phyloP scores from a whole-genome alignment of 1,284 basidiomycete species.

The Blastosporella zonata region DNA sequence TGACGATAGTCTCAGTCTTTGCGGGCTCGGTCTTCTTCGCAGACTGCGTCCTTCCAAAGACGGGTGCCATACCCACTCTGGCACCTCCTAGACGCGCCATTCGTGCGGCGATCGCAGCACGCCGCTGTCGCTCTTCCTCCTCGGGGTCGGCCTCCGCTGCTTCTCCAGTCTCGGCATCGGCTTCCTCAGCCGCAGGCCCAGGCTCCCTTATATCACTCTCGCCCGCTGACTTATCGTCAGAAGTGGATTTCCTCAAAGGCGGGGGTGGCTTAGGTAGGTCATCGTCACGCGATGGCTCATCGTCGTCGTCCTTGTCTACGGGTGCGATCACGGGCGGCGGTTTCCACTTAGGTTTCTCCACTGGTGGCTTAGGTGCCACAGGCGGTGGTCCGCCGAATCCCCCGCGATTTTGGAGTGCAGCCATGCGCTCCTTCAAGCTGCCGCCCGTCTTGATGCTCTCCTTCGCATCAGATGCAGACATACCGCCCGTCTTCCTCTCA shows the following conservation, averaged over 20 bases:
- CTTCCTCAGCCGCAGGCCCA: slow-evolving; percentile 19
- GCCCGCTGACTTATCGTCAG: slow-evolving; percentile 26
- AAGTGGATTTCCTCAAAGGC: slow-evolving; percentile 21
- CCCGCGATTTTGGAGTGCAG: slow-evolving; percentile 77
- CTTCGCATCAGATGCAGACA: slow-evolving; percentile 84
- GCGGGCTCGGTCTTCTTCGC: slow-evolving; percentile 38
- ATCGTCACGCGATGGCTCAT: slow-evolving; percentile 12
- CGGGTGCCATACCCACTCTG: slow-evolving; percentile 75
- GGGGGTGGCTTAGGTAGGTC: slow-evolving; percentile 24
- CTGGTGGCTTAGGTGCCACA: slow-evolving; percentile 56
- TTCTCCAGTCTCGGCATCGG: slow-evolving; percentile 13
- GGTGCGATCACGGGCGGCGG: slow-evolving; percentile 51
- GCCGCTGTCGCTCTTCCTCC: slow-evolving; percentile 74
- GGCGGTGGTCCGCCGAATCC: slow-evolving; percentile 65
- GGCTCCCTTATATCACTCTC: slow-evolving; percentile 15
- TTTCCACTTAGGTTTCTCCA: slow-evolving; percentile 82
- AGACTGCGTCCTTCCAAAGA: slow-evolving; percentile 56
- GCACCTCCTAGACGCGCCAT: slow-evolving; percentile 90
- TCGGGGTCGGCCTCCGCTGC: slow-evolving; percentile 55
- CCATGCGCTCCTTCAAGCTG: slow-evolving; percentile 90
- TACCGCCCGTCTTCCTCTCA: slow-evolving; percentile 34
- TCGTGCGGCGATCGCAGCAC: slow-evolving; percentile 73
- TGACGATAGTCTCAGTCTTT: slow-evolving; percentile 5
- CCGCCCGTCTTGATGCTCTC: slow-evolving; percentile 71
- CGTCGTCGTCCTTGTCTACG: slow-evolving; percentile 36